phyloP scores from a whole-genome alignment of 768 basidiomycete species.

The Roridomyces roridus region DNA sequence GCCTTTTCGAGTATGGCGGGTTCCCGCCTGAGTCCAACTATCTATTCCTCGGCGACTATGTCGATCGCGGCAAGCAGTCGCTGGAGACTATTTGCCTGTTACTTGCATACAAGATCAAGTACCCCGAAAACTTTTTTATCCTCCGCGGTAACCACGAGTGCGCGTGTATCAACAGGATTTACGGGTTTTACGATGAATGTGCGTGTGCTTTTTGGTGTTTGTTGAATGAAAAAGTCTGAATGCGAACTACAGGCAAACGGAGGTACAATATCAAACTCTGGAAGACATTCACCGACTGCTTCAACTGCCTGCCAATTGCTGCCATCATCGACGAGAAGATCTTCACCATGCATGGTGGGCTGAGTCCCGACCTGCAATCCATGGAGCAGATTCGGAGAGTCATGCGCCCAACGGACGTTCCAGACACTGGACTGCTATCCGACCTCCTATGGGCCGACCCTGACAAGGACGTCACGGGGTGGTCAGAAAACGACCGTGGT shows the following conservation, averaged over 20 bases:
- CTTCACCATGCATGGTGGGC: constrained; percentile 98
- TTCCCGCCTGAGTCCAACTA: constrained; percentile 99
- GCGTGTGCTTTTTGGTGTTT: constrained; percentile 46
- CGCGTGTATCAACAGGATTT: constrained; percentile 99
- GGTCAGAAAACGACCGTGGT: constrained; percentile 99
- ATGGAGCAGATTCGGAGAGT: constrained; percentile 99
- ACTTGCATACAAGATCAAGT: constrained; percentile 99
- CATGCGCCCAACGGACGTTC: constrained; percentile 99
- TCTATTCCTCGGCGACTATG: constrained; percentile 99
- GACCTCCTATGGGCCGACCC: constrained; percentile 99
- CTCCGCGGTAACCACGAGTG: constrained; percentile 99
- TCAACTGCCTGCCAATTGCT: constrained; percentile 99
- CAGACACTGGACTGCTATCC: constrained; percentile 95
- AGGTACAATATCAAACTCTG: constrained; percentile 99
- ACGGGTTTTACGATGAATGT: constrained; percentile 99
- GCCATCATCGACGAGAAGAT: constrained; percentile 99
- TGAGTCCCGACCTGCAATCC: constrained; percentile 96
- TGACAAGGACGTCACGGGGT: constrained; percentile 98
- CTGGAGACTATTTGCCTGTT: constrained; percentile 98
- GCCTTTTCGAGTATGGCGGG: constrained; percentile 98
- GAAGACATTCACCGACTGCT: constrained; percentile 99
- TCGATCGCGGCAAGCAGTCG: constrained; percentile 98
- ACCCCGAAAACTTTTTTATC: constrained; percentile 99
- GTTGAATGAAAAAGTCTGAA: no score
- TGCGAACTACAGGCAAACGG: constrained; percentile 82